Evolutionary conservation across 2,329 filamentous ascomycete genomes (phyloP).

Genomic region (Pseudogymnoascus destructans): DNA sequence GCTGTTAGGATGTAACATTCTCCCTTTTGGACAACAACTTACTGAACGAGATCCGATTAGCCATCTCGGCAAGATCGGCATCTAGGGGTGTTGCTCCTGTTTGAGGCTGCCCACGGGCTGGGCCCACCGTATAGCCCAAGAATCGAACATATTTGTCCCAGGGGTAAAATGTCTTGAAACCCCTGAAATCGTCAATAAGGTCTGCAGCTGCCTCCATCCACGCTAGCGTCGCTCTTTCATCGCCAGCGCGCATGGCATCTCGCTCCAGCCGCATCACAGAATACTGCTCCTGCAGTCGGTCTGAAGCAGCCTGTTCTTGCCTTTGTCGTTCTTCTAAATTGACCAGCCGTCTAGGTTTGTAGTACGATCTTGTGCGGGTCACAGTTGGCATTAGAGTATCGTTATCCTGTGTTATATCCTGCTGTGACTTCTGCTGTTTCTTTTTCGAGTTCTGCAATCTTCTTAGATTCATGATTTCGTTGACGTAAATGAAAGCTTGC

Average conservation of each 20-base stretch:
- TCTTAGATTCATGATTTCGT: constrained; percentile 57
- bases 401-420: constrained; percentile 28
- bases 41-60: constrained; percentile 22
- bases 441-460: constrained; percentile 27
- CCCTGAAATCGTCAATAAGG: constrained; percentile 50
- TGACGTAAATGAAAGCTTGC: constrained; percentile 63
- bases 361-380: constrained; percentile 14
- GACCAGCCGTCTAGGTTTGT: constrained; percentile 24
- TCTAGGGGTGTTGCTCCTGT: constrained; percentile 19
- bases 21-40: background rate
- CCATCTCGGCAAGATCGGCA: constrained; percentile 21
- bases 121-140: constrained; percentile 29
- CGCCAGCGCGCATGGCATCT: constrained; percentile 24
- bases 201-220: constrained; percentile 49
- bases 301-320: constrained; percentile 25
- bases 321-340: constrained; percentile 22
- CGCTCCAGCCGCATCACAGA: constrained; percentile 31
- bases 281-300: constrained; percentile 27
- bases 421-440: constrained; percentile 21
- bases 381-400: constrained; percentile 11
- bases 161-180: constrained; percentile 49
- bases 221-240: constrained; percentile 17
- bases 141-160: constrained; percentile 54
- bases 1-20: constrained; percentile 13
- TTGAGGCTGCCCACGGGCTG: constrained; percentile 15